Conservation (phyloP, 2,329 filamentous ascomycete genomes). For the Ophiostoma perfectum region DNA sequence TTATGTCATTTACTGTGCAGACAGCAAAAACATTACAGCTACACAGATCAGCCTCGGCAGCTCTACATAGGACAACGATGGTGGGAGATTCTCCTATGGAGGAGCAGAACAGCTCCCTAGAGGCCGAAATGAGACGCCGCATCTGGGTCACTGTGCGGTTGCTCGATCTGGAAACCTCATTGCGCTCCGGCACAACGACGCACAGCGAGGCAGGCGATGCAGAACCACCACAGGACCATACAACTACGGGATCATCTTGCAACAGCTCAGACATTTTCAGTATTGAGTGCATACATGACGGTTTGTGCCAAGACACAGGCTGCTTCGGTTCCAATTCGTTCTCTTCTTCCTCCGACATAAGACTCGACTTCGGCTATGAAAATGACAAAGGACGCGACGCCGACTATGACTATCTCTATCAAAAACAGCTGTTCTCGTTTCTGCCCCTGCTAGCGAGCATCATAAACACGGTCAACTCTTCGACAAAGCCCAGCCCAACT, state of each 20-base stretch:
- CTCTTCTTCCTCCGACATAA: background rate
- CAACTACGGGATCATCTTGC: background rate
- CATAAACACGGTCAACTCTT: slow-evolving; percentile 28
- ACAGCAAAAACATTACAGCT: slow-evolving; percentile 29
- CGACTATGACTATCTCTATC: slow-evolving; percentile 28
- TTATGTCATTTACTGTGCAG: slow-evolving; percentile 28
- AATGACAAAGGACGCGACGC: no score
- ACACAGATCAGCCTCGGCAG: slow-evolving; percentile 24
- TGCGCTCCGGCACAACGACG: slow-evolving; percentile 28
- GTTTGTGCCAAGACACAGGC: background rate
- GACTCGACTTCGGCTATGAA: no score
- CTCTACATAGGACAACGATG: background rate
- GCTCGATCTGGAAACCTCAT: slow-evolving; percentile 30
- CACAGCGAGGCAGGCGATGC: slow-evolving; percentile 25
- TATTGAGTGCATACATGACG: background rate
- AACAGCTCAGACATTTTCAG: background rate
- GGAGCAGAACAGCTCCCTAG: slow-evolving; percentile 16
- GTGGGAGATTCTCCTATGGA: no score
- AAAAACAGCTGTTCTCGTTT: slow-evolving; percentile 25
- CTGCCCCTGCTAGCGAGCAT: slow-evolving; percentile 27
- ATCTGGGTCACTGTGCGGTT: slow-evolving; percentile 30
- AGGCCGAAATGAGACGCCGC: slow-evolving; percentile 28
- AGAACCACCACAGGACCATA: slow-evolving; percentile 23
- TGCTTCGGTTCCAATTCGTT: background rate
- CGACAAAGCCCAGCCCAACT: slow-evolving; percentile 29